These are phyloP conservation scores for Flaveria brownii DNA, from an alignment of 129 eudicot genomes.

Conservation along the genomic window DNA sequence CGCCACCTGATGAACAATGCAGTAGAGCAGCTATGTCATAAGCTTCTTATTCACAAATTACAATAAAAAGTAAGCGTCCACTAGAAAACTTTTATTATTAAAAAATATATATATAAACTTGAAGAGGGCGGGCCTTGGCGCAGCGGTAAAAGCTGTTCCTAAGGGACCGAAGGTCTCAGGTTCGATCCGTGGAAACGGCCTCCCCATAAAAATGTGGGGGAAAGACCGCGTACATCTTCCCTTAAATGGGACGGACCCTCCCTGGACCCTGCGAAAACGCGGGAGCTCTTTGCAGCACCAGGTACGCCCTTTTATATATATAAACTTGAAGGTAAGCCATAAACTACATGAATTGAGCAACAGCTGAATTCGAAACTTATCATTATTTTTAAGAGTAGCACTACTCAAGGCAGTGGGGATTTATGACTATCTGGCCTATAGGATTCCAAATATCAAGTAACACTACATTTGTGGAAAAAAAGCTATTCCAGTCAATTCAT, in stretches of 20 bases:
- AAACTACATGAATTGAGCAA: neutral
- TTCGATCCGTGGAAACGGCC: too few species aligned
- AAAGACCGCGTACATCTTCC: too few species aligned
- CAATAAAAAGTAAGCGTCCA: neutral
- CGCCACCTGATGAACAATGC: conserved; percentile 48
- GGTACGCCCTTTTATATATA: too few species aligned
- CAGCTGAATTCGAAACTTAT: neutral
- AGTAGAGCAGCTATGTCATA: conserved; percentile 17
- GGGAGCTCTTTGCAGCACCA: too few species aligned
- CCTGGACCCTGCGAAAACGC: too few species aligned
- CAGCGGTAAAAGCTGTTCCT: too few species aligned
- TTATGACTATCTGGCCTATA: conserved; percentile 1
- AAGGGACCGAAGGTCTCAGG: too few species aligned
- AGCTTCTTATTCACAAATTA: neutral
- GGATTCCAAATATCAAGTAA: neutral
- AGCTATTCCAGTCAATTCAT: neutral
- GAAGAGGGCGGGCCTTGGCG: too few species aligned
- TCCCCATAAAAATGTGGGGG: too few species aligned
- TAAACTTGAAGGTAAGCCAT: neutral
- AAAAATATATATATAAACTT: neutral
- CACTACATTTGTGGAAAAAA: neutral
- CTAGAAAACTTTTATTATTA: conserved; percentile 8
- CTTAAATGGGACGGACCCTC: too few species aligned
- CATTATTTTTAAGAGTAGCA: neutral
- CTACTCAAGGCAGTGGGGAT: conserved; percentile 14